These are phyloP conservation scores for Candida glaebosa DNA, from an alignment of 805 yeast species.

Conservation along the genomic window DNA sequence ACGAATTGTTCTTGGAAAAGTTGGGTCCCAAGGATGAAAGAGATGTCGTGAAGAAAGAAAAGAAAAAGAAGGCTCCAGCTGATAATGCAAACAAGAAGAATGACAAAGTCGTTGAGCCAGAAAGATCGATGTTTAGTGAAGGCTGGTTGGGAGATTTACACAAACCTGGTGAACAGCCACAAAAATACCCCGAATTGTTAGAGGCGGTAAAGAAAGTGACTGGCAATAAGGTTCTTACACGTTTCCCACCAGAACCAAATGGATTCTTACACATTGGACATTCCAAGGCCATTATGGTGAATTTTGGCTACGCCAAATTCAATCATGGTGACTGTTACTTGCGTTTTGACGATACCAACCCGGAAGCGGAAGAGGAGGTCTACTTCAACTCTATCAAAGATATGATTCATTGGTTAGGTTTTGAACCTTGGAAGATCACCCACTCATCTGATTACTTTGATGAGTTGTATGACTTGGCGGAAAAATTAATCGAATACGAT, in stretches of 20 bases:
- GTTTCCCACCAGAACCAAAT: conserved; percentile 99
- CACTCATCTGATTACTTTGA: conserved; percentile 96
- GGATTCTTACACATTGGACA: conserved; percentile 98
- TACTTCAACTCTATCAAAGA: conserved; percentile 80
- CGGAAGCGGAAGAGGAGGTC: conserved; percentile 95
- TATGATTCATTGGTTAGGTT: conserved; percentile 93
- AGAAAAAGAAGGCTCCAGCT: conserved; percentile 45
- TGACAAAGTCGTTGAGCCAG: conserved; percentile 16
- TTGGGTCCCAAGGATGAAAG: conserved; percentile 97
- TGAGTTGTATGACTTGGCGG: conserved; percentile 83
- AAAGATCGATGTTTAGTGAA: conserved; percentile 83
- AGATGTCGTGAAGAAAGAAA: conserved; percentile 76
- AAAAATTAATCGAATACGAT: conserved; percentile 63
- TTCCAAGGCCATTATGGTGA: conserved; percentile 95
- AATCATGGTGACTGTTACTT: conserved; percentile 85
- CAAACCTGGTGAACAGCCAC: conserved; percentile 93
- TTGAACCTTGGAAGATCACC: conserved; percentile 88
- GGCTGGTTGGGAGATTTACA: conserved; percentile 96
- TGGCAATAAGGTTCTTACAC: conserved; percentile 75
- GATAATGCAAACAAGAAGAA: background rate
- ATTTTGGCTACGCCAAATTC: conserved; percentile 93
- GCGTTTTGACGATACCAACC: conserved; percentile 96
- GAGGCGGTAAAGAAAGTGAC: conserved; percentile 72
- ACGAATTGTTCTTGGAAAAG: conserved; percentile 62
- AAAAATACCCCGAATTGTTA: conserved; percentile 81